Base-by-base conservation (phyloP, 192 early-diverging fungal species). In the Endogone sp. region DNA sequence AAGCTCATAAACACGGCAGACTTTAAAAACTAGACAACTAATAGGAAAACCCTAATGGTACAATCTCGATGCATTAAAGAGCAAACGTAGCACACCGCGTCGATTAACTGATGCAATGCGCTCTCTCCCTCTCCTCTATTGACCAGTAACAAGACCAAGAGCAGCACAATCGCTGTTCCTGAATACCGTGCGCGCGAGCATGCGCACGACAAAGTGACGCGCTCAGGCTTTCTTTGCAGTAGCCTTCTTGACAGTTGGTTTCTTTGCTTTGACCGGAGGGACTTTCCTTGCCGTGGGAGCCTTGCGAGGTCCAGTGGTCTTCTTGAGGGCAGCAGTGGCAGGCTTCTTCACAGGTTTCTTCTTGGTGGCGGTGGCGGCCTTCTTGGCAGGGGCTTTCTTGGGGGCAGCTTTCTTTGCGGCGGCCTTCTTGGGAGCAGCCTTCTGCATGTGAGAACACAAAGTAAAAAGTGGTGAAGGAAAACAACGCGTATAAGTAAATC, bases 361-460 rank as follows among this genome's bases (percentile, higher is more conserved):
- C 65, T 77, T 77, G 16, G 82, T 64, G 59, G 68, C 79, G 60
- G 70, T 29, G 22, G 74, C 37, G 49, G 69, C 59, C 20, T 71
- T 73, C 49, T 63, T 54, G 55, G 82, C 29, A 29, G 76, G 78
- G 3, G 80, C 74, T 74, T 82, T 78, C 84, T 88, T 87, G 56
- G 82, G 63, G 61, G 77, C 82, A 56, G 77, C 10, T 3, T 60
- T 30, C 31, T n/a, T 68, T 54, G 77, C 82, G 37, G 77, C 10
- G 21, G 69, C 57, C 31, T n/a, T 68, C 62, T 73, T 68, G 37
- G 56, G 30, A 49, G 67, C 4, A 63, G 59, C 55, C 8, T 64
- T 56, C 58, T 71, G 64, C 65, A 71, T 64, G 56, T 68, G 27
- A 58, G 70, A 28, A 62, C 32, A 63, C 21, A 62, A 63, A 10